Conservation (phyloP, 2,329 filamentous ascomycete genomes). For the Alternaria triticimaculans region DNA sequence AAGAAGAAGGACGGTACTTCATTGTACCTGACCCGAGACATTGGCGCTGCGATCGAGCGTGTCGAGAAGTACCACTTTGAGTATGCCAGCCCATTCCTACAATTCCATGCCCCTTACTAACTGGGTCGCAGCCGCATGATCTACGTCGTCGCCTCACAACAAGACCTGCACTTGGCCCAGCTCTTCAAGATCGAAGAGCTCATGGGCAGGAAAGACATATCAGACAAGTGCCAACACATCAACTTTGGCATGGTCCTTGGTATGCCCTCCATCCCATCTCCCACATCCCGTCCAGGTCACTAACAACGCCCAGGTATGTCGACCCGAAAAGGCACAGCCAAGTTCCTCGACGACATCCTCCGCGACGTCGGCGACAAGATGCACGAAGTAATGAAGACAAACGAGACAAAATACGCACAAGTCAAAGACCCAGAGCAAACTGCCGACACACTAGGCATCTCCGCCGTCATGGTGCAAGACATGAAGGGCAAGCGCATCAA, state of each 20-base stretch:
- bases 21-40: conserved; percentile 72
- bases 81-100: conserved; percentile 13
- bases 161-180: conserved; percentile 69
- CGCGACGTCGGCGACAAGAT: conserved; percentile 82
- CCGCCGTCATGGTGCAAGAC: conserved; percentile 96
- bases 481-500: conserved; percentile 90
- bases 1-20: conserved; percentile 72
- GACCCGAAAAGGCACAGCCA: conserved; percentile 67
- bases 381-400: conserved; percentile 96
- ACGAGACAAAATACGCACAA: conserved; percentile 87
- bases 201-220: conserved; percentile 66
- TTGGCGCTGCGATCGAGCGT: conserved; percentile 70
- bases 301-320: conserved; percentile 55
- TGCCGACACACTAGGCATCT: conserved; percentile 90
- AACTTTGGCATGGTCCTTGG: conserved; percentile 72
- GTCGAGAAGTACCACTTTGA: conserved; percentile 68
- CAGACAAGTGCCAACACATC: conserved; percentile 66
- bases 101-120: neutral
- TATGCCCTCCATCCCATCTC: neutral
- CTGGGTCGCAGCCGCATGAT: conserved; percentile 61
- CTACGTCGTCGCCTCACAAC: conserved; percentile 69
- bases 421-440: conserved; percentile 81
- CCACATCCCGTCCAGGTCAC: neutral
- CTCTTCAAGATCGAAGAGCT: conserved; percentile 70
- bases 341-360: conserved; percentile 58